Evolutionary conservation across 257 asterid genomes (phyloP).

Genomic region (Salvia miltiorrhiza): DNA sequence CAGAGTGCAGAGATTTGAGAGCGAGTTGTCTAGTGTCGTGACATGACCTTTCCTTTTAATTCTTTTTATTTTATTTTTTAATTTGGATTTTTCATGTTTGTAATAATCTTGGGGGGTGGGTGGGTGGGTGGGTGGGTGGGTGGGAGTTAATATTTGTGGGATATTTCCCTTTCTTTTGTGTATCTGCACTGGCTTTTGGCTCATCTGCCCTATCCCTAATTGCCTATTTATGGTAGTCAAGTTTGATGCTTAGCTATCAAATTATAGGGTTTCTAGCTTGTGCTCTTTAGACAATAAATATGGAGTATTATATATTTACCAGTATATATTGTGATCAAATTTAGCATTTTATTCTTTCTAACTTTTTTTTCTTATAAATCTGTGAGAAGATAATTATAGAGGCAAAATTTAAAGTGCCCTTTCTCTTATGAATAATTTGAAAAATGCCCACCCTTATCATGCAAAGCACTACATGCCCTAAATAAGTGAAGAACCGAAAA

Average conservation of each 20-base stretch:
- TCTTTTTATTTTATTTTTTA: neutral
- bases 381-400: too few species aligned
- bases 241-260: constrained; percentile 14
- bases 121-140: neutral
- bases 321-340: too few species aligned
- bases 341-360: too few species aligned
- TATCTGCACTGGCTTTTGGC: constrained; percentile 10
- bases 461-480: too few species aligned
- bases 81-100: neutral
- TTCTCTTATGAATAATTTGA: too few species aligned
- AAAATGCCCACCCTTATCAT: too few species aligned
- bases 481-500: too few species aligned
- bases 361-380: too few species aligned
- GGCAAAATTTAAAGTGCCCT: too few species aligned
- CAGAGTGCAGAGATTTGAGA: constrained; percentile 66
- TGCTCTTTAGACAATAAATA: neutral
- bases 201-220: constrained; percentile 25
- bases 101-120: constrained; percentile 11
- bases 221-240: constrained; percentile 31
- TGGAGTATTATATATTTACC: too few species aligned
- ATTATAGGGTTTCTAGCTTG: constrained; percentile 20
- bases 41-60: constrained; percentile 64
- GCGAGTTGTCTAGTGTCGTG: constrained; percentile 84
- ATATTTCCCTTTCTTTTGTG: constrained; percentile 27
- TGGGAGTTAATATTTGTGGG: constrained; percentile 25